Evolutionary conservation across 805 yeast species (phyloP).

Genomic region (Scheffersomyces amazonensis): DNA sequence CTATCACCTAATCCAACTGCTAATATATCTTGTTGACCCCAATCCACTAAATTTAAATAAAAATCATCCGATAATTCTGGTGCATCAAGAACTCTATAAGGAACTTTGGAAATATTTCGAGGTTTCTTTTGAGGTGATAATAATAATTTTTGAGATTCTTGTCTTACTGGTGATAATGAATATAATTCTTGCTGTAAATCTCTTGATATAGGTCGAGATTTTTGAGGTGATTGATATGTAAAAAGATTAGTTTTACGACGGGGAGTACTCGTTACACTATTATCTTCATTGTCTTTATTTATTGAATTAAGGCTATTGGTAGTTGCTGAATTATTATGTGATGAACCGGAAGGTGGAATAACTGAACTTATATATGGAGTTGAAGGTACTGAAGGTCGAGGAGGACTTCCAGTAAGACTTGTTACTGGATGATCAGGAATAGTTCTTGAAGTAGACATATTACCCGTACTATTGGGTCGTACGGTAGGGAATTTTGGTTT

Average conservation of each 20-base stretch:
- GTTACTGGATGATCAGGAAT: neutral
- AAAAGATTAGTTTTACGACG: constrained; percentile 56
- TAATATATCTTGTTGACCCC: constrained; percentile 87
- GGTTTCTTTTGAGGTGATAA: constrained; percentile 80
- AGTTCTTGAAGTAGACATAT: constrained; percentile 2
- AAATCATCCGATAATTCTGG: constrained; percentile 94
- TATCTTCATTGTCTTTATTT: constrained; percentile 1
- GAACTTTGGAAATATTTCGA: constrained; percentile 78
- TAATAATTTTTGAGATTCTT: constrained; percentile 77
- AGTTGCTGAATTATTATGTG: constrained; percentile 6
- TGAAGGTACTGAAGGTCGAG: constrained; percentile 5
- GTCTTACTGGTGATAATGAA: constrained; percentile 82
- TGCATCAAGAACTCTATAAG: constrained; percentile 91
- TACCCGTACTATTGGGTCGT: constrained; percentile 1
- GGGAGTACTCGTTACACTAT: constrained; percentile 33
- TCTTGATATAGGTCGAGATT: constrained; percentile 55
- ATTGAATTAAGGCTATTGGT: neutral
- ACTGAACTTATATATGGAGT: neutral
- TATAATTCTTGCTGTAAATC: constrained; percentile 73
- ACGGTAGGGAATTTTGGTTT: neutral
- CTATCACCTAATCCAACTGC: constrained; percentile 89
- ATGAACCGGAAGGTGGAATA: constrained; percentile 6
- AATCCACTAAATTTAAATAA: constrained; percentile 86
- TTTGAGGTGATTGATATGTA: constrained; percentile 71
- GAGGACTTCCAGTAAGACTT: constrained; percentile 5